Base-by-base conservation (phyloP, 345 rosid species). In the Brassica carinata region DNA sequence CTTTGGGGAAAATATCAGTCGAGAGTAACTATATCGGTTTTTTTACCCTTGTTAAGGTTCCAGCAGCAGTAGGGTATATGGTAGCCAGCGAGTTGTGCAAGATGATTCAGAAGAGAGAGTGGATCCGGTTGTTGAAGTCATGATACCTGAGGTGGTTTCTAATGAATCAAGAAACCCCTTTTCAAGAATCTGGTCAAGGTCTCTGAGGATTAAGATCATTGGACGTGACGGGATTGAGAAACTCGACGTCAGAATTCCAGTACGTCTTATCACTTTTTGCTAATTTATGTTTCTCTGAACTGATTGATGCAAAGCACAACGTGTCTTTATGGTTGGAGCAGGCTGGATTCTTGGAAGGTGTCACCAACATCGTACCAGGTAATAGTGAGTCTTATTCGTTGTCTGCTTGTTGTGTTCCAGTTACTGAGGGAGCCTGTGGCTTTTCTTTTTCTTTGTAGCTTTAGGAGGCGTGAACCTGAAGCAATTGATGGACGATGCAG, bases 281-380 rank as follows among this genome's bases (percentile, higher is more conserved):
- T 53, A 48, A 45, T 48, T 1, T 2, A 14, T 64, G 14, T 18
- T 45, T 51, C 26, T 59, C 48, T 45, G 51, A 45, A 43, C 3
- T 69, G 70, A 71, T 53, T 48, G 57, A 14, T 48, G 58, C n/a
- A 53, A 23, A 53, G 40, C 65, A 36, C 63, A 36, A 72, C 53
- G 66, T 34, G 38, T 53, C 68, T 31, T 4, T 5, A 27, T 62
- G 45, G 77, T 66, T 71, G 67, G 63, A 58, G 7, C 91, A 95
- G 98, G 96, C 99, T 1, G 98, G 98, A 64, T 91, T 90, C 78
- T 75, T 95, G 87, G 97, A 93, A 59, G 97, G 92, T 29, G 80
- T 95, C 76, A 90, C 99, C 72, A 90, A 91, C 77, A 87, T 95
- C 45, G 98, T 95, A 69, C 97, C 97, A 76, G 99, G 99, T 55